Conservation (phyloP, 345 rosid genomes). For the Rubroshorea leprosula region DNA sequence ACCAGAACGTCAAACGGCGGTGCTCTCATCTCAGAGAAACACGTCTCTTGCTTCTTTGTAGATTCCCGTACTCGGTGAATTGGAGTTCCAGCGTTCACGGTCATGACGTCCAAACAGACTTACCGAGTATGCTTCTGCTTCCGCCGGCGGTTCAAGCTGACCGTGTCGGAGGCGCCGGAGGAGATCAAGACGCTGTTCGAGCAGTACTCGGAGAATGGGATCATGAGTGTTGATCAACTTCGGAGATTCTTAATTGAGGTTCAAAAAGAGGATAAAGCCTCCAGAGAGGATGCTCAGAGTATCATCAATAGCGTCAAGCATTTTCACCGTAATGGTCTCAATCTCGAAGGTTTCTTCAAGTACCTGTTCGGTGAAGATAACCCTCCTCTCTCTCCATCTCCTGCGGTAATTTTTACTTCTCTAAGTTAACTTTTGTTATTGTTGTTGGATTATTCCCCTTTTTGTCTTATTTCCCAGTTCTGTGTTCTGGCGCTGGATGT, state of each 20-base stretch:
- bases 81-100: neutral
- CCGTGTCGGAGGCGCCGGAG: slow-evolving; percentile 53
- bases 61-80: neutral
- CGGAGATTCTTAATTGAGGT: slow-evolving; percentile 52
- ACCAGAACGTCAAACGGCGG: no score
- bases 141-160: slow-evolving; percentile 42
- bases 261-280: slow-evolving; percentile 46
- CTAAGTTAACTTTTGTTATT: neutral
- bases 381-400: slow-evolving; percentile 41
- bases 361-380: slow-evolving; percentile 46
- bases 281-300: slow-evolving; percentile 54
- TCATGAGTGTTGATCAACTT: slow-evolving; percentile 49
- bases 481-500: neutral
- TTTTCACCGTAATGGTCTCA: slow-evolving; percentile 46
- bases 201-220: slow-evolving; percentile 50
- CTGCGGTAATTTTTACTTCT: slow-evolving; percentile 30
- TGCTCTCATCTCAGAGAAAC: no score
- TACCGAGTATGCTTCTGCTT: slow-evolving; percentile 30
- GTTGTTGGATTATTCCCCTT: neutral
- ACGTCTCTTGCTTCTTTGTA: no score
- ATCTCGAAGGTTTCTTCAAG: slow-evolving; percentile 59
- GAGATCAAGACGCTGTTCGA: slow-evolving; percentile 51
- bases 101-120: slow-evolving; percentile 68
- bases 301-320: slow-evolving; percentile 38
- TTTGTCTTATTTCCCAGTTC: neutral